Conservation (phyloP, 2,329 filamentous ascomycete species). For the Ophiostoma montium region DNA sequence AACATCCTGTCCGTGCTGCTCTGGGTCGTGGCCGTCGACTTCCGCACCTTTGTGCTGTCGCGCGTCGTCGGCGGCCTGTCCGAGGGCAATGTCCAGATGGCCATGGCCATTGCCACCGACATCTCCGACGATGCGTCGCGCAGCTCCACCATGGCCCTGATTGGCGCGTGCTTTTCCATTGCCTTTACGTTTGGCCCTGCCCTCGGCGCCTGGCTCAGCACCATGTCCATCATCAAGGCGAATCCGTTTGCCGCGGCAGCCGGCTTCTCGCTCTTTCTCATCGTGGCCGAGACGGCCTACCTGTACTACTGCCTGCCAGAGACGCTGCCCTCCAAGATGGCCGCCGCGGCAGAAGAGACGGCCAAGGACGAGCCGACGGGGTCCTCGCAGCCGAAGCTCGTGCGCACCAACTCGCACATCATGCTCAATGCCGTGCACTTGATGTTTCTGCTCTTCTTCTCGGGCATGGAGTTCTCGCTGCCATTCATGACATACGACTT, state of each 20-base stretch:
- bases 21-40: conserved; percentile 88
- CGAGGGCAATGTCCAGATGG: conserved; percentile 92
- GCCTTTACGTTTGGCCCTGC: conserved; percentile 95
- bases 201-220: conserved; percentile 73
- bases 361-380: conserved; percentile 56
- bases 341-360: conserved; percentile 13
- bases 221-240: conserved; percentile 59
- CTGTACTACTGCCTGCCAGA: conserved; percentile 76
- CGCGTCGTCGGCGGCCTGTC: conserved; percentile 84
- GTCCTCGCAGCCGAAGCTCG: conserved; percentile 15
- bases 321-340: conserved; percentile 50
- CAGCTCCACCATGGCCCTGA: conserved; percentile 87
- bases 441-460: conserved; percentile 89
- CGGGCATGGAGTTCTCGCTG: conserved; percentile 93
- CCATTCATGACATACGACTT: conserved; percentile 96
- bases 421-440: conserved; percentile 79
- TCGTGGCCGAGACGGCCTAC: conserved; percentile 78
- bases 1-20: conserved; percentile 88
- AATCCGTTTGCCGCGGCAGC: conserved; percentile 94
- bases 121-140: conserved; percentile 77
- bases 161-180: conserved; percentile 91
- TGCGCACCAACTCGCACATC: conserved; percentile 67
- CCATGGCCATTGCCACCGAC: conserved; percentile 91
- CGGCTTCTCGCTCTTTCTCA: conserved; percentile 69
- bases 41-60: conserved; percentile 89